phyloP scores from a whole-genome alignment of 2,329 filamentous ascomycete genomes.

The Metarhizium humberi region DNA sequence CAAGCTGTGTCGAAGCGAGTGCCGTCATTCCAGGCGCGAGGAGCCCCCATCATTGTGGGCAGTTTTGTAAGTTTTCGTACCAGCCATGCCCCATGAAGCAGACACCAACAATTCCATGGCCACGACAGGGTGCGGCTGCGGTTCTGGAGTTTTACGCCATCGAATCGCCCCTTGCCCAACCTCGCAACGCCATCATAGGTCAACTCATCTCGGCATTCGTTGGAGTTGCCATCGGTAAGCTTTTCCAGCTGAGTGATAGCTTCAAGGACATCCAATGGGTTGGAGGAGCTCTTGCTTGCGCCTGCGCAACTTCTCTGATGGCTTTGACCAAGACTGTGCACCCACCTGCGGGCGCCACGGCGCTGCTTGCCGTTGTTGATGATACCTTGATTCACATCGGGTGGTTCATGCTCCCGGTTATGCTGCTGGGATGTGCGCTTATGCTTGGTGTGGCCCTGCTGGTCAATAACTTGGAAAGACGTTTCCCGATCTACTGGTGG shows the following conservation, averaged over 20 bases:
- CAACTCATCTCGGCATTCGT: conserved; percentile 53
- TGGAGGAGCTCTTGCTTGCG: conserved; percentile 56
- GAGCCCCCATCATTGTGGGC: conserved; percentile 53
- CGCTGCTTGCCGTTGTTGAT: conserved; percentile 56
- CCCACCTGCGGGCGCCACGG: conserved; percentile 67
- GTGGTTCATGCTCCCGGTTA: conserved; percentile 59
- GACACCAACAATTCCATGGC: background rate
- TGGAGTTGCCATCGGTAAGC: conserved; percentile 53
- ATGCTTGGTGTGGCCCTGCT: conserved; percentile 55
- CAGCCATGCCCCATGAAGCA: background rate
- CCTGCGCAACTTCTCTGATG: conserved; percentile 55
- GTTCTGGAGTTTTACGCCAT: conserved; percentile 68
- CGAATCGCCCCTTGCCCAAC: conserved; percentile 63
- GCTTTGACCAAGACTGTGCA: conserved; percentile 62
- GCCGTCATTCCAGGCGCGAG: conserved; percentile 39
- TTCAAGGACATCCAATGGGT: conserved; percentile 50
- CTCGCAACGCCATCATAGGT: conserved; percentile 59
- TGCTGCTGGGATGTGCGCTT: conserved; percentile 49
- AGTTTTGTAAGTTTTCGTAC: conserved; percentile 50
- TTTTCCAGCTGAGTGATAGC: conserved; percentile 45
- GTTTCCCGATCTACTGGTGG: conserved; percentile 66
- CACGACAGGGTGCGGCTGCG: conserved; percentile 57
- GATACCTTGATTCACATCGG: conserved; percentile 44
- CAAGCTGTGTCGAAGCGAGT: conserved; percentile 46
- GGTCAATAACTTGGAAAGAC: conserved; percentile 59